A percentile compares a stretch with the other conserved stretches of the same genome.
Evolutionary conservation across 2,329 filamentous ascomycete species (phyloP).

Genomic region (Alternaria sp.): DNA sequence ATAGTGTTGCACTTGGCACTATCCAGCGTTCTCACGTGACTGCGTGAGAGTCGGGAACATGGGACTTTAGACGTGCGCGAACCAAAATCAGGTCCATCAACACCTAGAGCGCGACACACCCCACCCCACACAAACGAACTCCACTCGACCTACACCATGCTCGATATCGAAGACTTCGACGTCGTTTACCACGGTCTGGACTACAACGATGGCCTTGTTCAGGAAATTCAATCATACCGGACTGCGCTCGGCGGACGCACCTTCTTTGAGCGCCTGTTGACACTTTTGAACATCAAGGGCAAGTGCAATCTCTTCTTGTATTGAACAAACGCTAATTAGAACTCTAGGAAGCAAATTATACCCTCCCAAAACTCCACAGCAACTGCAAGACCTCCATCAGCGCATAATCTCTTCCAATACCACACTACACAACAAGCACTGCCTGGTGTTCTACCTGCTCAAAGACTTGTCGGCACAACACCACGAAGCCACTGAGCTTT

Average conservation of each 20-base stretch:
- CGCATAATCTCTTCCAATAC: constrained; percentile 71
- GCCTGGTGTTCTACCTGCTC: constrained; percentile 83
- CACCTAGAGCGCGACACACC: constrained; percentile 20
- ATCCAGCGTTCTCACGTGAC: not conserved
- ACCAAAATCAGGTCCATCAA: constrained; percentile 24
- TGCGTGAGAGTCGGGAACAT: not conserved
- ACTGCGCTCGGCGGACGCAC: constrained; percentile 73
- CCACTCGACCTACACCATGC: constrained; percentile 55
- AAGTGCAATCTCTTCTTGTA: constrained; percentile 24
- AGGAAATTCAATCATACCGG: constrained; percentile 72
- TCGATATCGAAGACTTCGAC: constrained; percentile 72
- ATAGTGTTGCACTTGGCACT: not conserved
- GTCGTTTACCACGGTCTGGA: constrained; percentile 65
- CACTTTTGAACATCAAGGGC: constrained; percentile 76
- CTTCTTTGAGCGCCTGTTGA: constrained; percentile 81
- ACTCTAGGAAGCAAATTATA: constrained; percentile 69
- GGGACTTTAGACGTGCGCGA: constrained; percentile 1
- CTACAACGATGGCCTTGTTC: constrained; percentile 46
- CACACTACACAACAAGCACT: constrained; percentile 79
- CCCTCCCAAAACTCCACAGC: constrained; percentile 74
- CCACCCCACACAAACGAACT: constrained; percentile 3
- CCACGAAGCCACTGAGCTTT: constrained; percentile 59
- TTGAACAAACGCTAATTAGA: constrained; percentile 1
- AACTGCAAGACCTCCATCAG: constrained; percentile 73
- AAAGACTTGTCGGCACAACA: constrained; percentile 70